These are phyloP conservation scores for Friedmanniomyces simplex DNA, from an alignment of 495 filamentous ascomycete genomes.

Conservation along the genomic window DNA sequence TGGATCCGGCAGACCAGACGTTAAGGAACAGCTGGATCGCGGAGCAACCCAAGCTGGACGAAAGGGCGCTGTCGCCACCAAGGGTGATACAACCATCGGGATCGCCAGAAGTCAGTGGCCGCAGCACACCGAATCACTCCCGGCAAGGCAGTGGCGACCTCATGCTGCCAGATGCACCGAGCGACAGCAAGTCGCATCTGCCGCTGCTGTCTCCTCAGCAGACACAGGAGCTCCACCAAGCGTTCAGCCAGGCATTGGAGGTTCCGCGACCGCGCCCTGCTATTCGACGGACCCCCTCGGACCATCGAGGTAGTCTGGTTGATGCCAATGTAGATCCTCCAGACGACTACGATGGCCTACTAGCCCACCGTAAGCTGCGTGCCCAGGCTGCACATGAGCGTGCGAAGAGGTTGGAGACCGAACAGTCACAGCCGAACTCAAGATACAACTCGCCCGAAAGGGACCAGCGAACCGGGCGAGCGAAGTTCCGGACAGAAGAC, in stretches of 20 bases:
- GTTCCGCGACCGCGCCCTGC: slow-evolving; percentile 18
- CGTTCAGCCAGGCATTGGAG: background rate
- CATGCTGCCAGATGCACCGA: slow-evolving; percentile 2
- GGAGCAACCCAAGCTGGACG: background rate
- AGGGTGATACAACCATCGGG: background rate
- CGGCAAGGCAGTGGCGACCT: slow-evolving; percentile 12
- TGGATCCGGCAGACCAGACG: slow-evolving; percentile 4
- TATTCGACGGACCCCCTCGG: slow-evolving; percentile 9
- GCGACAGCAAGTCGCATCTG: slow-evolving; percentile 9
- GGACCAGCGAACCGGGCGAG: background rate
- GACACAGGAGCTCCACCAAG: slow-evolving; percentile 13
- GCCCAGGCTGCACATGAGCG: slow-evolving; percentile 18
- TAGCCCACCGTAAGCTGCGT: slow-evolving; percentile 2
- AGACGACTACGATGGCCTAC: slow-evolving; percentile 2
- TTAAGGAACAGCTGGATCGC: slow-evolving; percentile 9
- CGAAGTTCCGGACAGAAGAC: slow-evolving; percentile 23
- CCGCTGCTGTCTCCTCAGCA: slow-evolving; percentile 16
- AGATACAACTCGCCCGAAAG: slow-evolving; percentile 16
- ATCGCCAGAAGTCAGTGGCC: slow-evolving; percentile 1
- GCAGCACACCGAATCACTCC: slow-evolving; percentile 6
- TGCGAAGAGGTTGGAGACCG: slow-evolving; percentile 20
- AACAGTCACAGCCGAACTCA: slow-evolving; percentile 12
- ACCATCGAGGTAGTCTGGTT: background rate
- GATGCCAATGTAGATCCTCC: slow-evolving; percentile 8
- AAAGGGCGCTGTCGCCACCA: background rate